Conservation (phyloP, 495 filamentous ascomycete genomes). For the Tuber calosporum region DNA sequence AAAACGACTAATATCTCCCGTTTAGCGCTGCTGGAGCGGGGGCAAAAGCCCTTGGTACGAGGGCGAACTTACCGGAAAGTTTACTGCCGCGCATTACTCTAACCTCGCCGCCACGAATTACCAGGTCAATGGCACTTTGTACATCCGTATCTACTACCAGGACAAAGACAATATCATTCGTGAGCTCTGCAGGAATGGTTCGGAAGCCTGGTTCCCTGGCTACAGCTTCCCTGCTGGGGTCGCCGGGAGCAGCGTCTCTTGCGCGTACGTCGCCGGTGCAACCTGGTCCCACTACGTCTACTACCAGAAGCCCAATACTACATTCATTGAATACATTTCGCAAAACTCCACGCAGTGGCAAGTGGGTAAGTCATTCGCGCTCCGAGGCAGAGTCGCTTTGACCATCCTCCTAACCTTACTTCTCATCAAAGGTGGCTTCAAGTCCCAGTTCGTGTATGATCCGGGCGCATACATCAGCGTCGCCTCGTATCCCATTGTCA, state of each 20-base stretch:
- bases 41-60: constrained; percentile 13
- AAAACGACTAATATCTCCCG: background rate
- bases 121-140: background rate
- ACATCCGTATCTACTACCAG: constrained; percentile 29
- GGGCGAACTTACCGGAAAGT: constrained; percentile 17
- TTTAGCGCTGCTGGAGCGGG: constrained; percentile 12
- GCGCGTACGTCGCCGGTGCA: background rate
- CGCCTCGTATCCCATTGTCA: no score
- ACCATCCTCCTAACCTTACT: background rate
- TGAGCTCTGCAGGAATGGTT: constrained; percentile 10
- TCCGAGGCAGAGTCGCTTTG: no score
- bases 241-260: constrained; percentile 10
- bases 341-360: background rate
- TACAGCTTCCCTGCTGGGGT: constrained; percentile 8
- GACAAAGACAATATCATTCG: constrained; percentile 11
- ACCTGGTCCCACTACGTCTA: constrained; percentile 6
- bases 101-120: constrained; percentile 12
- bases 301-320: constrained; percentile 11
- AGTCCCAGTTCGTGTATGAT: background rate
- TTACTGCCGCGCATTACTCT: constrained; percentile 16
- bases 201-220: constrained; percentile 12
- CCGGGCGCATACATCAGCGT: constrained; percentile 5
- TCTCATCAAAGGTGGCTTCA: constrained; percentile 8
- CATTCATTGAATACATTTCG: background rate
- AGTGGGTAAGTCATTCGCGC: constrained; percentile 2